Conservation (phyloP, 1,284 basidiomycete genomes). For the Earliella scabrosa region DNA sequence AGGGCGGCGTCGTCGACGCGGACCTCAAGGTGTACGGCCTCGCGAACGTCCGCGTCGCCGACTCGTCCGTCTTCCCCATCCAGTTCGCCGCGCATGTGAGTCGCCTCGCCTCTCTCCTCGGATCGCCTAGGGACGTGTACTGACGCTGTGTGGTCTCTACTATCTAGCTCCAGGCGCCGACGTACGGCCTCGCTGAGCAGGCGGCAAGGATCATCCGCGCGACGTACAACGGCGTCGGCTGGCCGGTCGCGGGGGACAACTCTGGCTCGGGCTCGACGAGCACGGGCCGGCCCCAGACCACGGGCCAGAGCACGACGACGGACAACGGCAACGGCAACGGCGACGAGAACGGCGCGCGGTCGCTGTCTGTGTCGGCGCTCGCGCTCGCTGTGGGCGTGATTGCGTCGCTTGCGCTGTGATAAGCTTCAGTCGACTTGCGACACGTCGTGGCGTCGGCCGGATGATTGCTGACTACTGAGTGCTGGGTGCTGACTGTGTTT, state of each 20-base stretch:
- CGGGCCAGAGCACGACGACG: neutral
- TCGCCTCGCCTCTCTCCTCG: no score
- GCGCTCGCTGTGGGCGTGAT: constrained; percentile 5
- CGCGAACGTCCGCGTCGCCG: constrained; percentile 29
- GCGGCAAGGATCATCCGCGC: constrained; percentile 64
- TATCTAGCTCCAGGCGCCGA: constrained; percentile 60
- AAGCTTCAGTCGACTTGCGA: neutral
- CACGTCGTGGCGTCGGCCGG: no score
- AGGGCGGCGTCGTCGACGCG: constrained; percentile 71
- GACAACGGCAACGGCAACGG: neutral
- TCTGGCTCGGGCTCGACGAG: neutral
- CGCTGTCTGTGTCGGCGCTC: constrained; percentile 3
- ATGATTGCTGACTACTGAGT: no score
- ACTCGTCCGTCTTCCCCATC: constrained; percentile 54
- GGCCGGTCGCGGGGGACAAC: neutral
- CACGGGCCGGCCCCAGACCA: neutral
- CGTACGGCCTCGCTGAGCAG: constrained; percentile 76
- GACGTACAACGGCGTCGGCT: constrained; percentile 41
- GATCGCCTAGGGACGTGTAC: no score
- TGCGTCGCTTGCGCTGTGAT: constrained; percentile 8
- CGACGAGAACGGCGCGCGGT: constrained; percentile 8
- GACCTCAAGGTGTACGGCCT: constrained; percentile 67
- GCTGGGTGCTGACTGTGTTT: no score
- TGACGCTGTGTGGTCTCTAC: no score
- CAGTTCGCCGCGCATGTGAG: constrained; percentile 50